These are phyloP conservation scores for Thermomucor indicae-seudaticae DNA, from an alignment of 371 early-diverging fungal genomes.

Conservation along the genomic window DNA sequence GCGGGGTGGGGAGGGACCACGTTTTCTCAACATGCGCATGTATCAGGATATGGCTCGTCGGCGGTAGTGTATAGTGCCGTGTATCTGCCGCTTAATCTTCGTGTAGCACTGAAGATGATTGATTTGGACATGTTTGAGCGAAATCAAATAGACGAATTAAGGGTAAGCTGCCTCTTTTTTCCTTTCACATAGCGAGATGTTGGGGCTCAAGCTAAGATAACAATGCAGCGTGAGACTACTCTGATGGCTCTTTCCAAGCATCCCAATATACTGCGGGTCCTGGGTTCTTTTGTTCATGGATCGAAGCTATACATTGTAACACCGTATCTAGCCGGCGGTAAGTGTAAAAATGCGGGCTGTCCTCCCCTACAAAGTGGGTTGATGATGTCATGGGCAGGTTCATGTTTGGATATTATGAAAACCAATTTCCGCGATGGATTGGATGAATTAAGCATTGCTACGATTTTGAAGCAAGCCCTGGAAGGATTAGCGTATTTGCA, in stretches of 20 bases:
- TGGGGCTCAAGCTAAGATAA: not conserved
- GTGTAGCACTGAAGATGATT: constrained; percentile 83
- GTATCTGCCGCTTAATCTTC: constrained; percentile 67
- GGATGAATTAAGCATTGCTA: constrained; percentile 76
- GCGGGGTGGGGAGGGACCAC: not conserved
- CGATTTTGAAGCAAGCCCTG: constrained; percentile 79
- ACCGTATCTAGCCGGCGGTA: constrained; percentile 76
- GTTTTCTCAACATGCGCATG: too few species aligned
- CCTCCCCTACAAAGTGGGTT: not conserved
- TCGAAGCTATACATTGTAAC: constrained; percentile 62
- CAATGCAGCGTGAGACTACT: constrained; percentile 71
- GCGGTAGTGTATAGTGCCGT: constrained; percentile 80
- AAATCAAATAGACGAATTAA: constrained; percentile 88
- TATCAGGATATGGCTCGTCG: constrained; percentile 84
- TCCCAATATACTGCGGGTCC: constrained; percentile 78
- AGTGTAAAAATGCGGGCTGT: constrained; percentile 4
- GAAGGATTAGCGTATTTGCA: constrained; percentile 87
- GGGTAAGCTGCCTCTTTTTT: constrained; percentile 42
- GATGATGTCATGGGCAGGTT: constrained; percentile 28
- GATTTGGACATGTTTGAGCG: constrained; percentile 91
- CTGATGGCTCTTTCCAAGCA: constrained; percentile 85
- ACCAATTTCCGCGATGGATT: constrained; percentile 75
- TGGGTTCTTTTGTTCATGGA: constrained; percentile 79
- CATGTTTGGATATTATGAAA: constrained; percentile 86
- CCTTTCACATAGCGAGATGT: not conserved